Evolutionary conservation across 2,329 filamentous ascomycete species (phyloP).

Genomic region (Colletotrichum lini): DNA sequence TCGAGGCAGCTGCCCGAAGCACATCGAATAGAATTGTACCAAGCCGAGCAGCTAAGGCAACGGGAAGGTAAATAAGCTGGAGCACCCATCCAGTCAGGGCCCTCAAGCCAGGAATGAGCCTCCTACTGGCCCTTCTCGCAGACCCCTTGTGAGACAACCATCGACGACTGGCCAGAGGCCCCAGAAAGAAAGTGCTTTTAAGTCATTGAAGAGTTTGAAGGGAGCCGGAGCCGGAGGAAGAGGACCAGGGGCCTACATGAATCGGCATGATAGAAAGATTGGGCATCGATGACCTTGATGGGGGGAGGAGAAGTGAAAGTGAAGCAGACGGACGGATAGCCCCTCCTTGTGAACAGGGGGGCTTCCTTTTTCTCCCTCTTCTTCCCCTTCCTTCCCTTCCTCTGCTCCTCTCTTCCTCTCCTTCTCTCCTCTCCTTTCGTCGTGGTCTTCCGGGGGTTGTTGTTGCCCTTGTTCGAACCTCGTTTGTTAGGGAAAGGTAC

Average conservation of each 20-base stretch:
- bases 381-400: neutral
- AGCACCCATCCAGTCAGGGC: conserved; percentile 16
- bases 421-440: neutral
- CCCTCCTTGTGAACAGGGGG: conserved; percentile 34
- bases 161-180: neutral
- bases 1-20: conserved; percentile 16
- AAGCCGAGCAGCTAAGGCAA: conserved; percentile 14
- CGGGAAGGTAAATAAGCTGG: conserved; percentile 29
- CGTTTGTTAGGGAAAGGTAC: conserved; percentile 26
- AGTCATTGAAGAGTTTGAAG: conserved; percentile 1
- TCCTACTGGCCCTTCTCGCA: conserved; percentile 4
- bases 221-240: conserved; percentile 17
- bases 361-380: too few relatives aligned
- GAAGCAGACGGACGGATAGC: conserved; percentile 20
- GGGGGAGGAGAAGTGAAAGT: conserved; percentile 1
- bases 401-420: neutral
- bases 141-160: neutral
- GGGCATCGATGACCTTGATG: conserved; percentile 44
- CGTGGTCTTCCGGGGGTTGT: conserved; percentile 8
- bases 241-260: conserved; percentile 45
- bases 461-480: conserved; percentile 29
- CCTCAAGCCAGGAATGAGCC: neutral
- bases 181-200: neutral
- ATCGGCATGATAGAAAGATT: conserved; percentile 48
- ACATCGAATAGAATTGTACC: conserved; percentile 18